Base-by-base conservation (phyloP, 1,139 yeast species). In the Eremothecium cymbalariae region DNA sequence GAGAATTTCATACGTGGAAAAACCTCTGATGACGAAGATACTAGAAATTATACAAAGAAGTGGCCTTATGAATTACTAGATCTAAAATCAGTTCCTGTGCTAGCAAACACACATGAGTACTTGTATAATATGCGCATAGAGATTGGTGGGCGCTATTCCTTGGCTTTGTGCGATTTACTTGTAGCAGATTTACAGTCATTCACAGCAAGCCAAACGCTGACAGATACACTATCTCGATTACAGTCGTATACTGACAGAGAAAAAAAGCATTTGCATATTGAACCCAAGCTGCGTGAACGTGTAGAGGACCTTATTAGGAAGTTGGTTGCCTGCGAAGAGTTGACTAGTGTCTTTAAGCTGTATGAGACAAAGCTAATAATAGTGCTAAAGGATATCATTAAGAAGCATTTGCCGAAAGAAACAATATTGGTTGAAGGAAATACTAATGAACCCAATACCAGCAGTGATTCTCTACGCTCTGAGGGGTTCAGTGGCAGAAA, bases 381-480 rank as follows among this genome's bases (percentile, higher is more conserved):
- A 4, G 95, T 85, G 48, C 68, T 85, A 32, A 86, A 86, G 53
- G 68, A 71, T 22, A 74, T 85, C 18, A 83, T 86, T 32, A 73
- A 83, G 44, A 62, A 60, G 15, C 67, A 73, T 45, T 59, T 86
- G 35, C 95, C 95, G 0, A 45, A 47, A 11, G 56, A 50, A 18
- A 33, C 45, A 9, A 35, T 40, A 2, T 38, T 53, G 6, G 45
- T 41, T 8, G 42, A 29, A 9, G 8, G 23, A 25, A 18, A 21
- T 29, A 8, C 11, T 8, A 27, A 27, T 17, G 30, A 27, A n/a
- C 13, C 8, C 4, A 21, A 27, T 4, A 17, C 21, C 4, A 18
- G 19, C 14, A 5, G 12, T 27, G 30, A 27, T 4, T 18, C 21
- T 4, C 3, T 14, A n/a, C 15, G 30, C 4, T 15, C 28, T 3